phyloP scores from a whole-genome alignment of 2,329 filamentous ascomycete genomes.

The Talaromyces rugulosus region DNA sequence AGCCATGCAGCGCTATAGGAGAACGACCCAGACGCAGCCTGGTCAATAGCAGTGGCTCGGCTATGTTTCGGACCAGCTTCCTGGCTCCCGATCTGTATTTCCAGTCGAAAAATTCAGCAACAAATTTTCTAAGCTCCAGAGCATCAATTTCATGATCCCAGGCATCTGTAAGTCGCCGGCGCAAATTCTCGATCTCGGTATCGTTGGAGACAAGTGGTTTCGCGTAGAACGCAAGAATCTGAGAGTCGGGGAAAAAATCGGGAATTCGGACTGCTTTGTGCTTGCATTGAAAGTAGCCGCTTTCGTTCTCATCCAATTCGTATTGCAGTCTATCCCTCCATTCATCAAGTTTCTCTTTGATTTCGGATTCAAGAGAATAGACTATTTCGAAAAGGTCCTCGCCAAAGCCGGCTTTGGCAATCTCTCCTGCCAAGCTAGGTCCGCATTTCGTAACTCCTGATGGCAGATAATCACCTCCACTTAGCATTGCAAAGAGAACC shows the following conservation, averaged over 20 bases:
- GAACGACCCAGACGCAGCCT: slow-evolving; percentile 39
- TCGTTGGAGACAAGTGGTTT: slow-evolving; percentile 73
- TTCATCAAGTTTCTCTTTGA: slow-evolving; percentile 42
- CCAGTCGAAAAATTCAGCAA: slow-evolving; percentile 82
- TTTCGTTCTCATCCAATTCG: slow-evolving; percentile 80
- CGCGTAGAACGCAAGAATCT: slow-evolving; percentile 81
- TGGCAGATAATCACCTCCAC: slow-evolving; percentile 88
- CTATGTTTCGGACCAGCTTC: slow-evolving; percentile 77
- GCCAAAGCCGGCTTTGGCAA: slow-evolving; percentile 83
- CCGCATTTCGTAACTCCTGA: slow-evolving; percentile 85
- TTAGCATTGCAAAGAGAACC: slow-evolving; percentile 91
- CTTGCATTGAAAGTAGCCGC: slow-evolving; percentile 70
- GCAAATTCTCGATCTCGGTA: slow-evolving; percentile 54
- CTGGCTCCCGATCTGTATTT: slow-evolving; percentile 69
- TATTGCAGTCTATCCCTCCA: slow-evolving; percentile 72
- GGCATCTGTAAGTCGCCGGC: slow-evolving; percentile 42
- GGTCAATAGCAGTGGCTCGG: slow-evolving; percentile 70
- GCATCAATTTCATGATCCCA: slow-evolving; percentile 66
- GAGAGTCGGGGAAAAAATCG: slow-evolving; percentile 71
- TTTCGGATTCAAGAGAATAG: slow-evolving; percentile 45
- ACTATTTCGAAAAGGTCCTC: slow-evolving; percentile 60
- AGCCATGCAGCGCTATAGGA: slow-evolving; percentile 31
- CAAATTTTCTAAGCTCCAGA: slow-evolving; percentile 65
- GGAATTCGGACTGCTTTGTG: slow-evolving; percentile 73
- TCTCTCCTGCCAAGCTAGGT: slow-evolving; percentile 82